A percentile compares a stretch with the other conserved stretches of the same genome.
phyloP scores from a whole-genome alignment of 257 asterid species.

The Haberlea rhodopensis region DNA sequence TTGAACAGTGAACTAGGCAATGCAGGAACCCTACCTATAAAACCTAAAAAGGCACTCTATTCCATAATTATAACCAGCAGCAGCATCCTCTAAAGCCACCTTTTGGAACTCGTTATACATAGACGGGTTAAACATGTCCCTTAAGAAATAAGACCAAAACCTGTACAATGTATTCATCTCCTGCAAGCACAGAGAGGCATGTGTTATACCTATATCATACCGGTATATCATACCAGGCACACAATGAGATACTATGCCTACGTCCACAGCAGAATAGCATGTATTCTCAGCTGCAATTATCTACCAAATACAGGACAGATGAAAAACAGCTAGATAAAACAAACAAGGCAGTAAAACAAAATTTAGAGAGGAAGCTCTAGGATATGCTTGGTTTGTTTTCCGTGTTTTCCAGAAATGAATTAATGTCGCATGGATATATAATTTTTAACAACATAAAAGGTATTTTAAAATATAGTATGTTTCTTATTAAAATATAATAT shows the following conservation, averaged over 20 bases:
- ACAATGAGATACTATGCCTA: slow-evolving; percentile 1
- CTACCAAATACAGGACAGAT: slow-evolving; percentile 7
- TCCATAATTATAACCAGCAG: slow-evolving; percentile 78
- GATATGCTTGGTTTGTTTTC: neutral
- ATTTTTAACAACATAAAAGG: neutral
- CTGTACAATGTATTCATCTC: slow-evolving; percentile 91
- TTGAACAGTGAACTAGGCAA: slow-evolving; percentile 1
- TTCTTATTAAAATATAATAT: too few species aligned
- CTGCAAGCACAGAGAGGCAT: slow-evolving; percentile 44
- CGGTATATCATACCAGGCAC: slow-evolving; percentile 23
- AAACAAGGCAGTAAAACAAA: slow-evolving; percentile 4
- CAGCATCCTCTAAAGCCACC: slow-evolving; percentile 88
- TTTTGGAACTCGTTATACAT: slow-evolving; percentile 85
- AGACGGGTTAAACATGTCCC: slow-evolving; percentile 65
- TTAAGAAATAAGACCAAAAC: slow-evolving; percentile 86
- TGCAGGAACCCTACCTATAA: slow-evolving; percentile 55
- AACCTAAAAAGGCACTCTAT: slow-evolving; percentile 88
- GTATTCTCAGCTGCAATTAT: slow-evolving; percentile 8
- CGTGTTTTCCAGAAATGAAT: neutral
- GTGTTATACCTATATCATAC: slow-evolving; percentile 20
- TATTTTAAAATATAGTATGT: too few species aligned
- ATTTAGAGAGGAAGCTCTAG: neutral
- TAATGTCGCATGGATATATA: neutral
- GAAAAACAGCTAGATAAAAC: slow-evolving; percentile 6
- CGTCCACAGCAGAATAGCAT: slow-evolving; percentile 9